Evolutionary conservation across 257 asterid genomes (phyloP).

Genomic region (Solanum neorickii): DNA sequence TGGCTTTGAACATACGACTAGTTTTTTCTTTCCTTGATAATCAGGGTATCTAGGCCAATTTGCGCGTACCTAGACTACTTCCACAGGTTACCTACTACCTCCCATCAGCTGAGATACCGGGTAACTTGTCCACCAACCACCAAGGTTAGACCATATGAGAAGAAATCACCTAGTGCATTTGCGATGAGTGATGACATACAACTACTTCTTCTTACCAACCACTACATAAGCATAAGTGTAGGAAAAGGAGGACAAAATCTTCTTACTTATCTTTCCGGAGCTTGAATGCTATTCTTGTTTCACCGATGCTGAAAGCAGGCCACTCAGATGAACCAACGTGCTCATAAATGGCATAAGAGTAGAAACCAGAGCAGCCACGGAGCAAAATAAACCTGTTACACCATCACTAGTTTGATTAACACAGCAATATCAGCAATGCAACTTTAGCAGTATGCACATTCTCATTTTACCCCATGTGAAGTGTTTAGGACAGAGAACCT

Average conservation of each 20-base stretch:
- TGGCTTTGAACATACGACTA: background rate
- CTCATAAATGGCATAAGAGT: slow-evolving; percentile 68
- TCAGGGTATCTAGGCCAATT: background rate
- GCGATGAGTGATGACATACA: background rate
- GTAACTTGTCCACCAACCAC: background rate
- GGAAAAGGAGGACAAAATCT: background rate
- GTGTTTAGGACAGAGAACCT: slow-evolving; percentile 19
- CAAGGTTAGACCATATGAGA: background rate
- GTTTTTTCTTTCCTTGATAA: background rate
- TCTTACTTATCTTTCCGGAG: slow-evolving; percentile 65
- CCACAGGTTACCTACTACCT: background rate
- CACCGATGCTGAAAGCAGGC: slow-evolving; percentile 73
- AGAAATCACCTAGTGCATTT: background rate
- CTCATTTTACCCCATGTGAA: background rate
- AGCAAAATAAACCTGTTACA: slow-evolving; percentile 51
- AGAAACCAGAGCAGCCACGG: slow-evolving; percentile 62
- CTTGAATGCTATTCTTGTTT: slow-evolving; percentile 69
- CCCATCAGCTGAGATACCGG: background rate
- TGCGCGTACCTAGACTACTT: background rate
- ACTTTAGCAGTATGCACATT: background rate
- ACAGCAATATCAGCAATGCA: background rate
- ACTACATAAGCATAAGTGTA: background rate
- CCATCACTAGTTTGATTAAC: background rate
- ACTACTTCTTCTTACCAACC: background rate
- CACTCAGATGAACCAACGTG: slow-evolving; percentile 57